phyloP scores from a whole-genome alignment of 2,329 filamentous ascomycete genomes.

The Hirsutella thompsonii region DNA sequence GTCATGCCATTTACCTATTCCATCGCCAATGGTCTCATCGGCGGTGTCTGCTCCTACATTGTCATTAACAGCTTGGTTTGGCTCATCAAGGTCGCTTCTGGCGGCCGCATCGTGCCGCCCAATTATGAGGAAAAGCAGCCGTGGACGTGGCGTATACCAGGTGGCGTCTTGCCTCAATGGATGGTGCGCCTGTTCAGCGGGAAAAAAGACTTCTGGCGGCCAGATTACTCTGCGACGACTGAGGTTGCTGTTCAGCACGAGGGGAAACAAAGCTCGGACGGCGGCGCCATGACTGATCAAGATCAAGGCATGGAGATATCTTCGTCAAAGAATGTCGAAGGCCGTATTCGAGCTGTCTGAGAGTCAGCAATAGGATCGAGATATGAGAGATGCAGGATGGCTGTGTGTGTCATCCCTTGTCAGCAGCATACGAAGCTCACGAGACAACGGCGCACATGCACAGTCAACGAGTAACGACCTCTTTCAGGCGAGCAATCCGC shows the following conservation, averaged over 20 bases:
- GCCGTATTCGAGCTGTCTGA: background rate
- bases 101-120: conserved; percentile 58
- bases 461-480: too few species aligned
- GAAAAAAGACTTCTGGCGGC: conserved; percentile 62
- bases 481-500: too few species aligned
- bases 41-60: conserved; percentile 64
- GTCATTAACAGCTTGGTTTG: conserved; percentile 61
- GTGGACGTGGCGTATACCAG: conserved; percentile 68
- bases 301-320: conserved; percentile 1
- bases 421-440: background rate
- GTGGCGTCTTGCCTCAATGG: conserved; percentile 67
- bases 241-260: conserved; percentile 1
- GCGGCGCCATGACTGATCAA: conserved; percentile 7
- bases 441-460: background rate
- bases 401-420: background rate
- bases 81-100: conserved; percentile 51
- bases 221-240: conserved; percentile 10
- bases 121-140: conserved; percentile 67
- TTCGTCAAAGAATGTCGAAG: conserved; percentile 2
- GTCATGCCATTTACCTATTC: conserved; percentile 87
- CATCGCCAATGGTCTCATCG: conserved; percentile 77
- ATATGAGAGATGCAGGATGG: background rate
- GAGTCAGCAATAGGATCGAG: background rate
- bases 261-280: conserved; percentile 7
- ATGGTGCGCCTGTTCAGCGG: conserved; percentile 48